Conservation (phyloP, 164 flowering plant genomes). For the Dillenia turbinata region DNA sequence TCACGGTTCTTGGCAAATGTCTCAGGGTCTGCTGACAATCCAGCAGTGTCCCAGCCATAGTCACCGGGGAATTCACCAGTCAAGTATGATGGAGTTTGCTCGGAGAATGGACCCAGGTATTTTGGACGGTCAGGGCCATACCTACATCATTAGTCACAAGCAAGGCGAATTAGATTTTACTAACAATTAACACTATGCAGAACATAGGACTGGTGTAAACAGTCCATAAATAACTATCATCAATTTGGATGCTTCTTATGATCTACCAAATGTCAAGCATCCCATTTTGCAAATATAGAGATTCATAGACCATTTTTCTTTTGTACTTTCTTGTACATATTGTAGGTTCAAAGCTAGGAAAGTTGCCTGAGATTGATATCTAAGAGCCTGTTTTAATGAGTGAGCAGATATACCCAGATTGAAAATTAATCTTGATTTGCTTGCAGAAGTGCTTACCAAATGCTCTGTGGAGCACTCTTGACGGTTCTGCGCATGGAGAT, state of each 20-base stretch:
- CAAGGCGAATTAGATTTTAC: not conserved
- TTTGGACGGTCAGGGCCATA: constrained; percentile 71
- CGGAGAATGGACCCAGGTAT: constrained; percentile 69
- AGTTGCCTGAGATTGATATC: too few species aligned
- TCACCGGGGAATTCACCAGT: constrained; percentile 73
- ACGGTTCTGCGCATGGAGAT: constrained; percentile 56
- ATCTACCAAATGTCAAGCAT: not conserved
- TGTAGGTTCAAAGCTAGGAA: too few species aligned
- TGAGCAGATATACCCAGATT: too few species aligned
- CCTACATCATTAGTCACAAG: constrained; percentile 23
- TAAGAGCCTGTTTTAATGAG: too few species aligned
- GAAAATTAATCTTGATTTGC: not conserved
- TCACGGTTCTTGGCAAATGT: constrained; percentile 74
- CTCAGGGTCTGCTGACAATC: constrained; percentile 66
- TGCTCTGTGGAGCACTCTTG: constrained; percentile 53
- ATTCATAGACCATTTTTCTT: not conserved
- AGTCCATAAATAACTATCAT: too few species aligned
- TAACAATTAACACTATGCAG: too few species aligned
- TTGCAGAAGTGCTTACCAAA: constrained; percentile 32
- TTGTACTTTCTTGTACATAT: too few species aligned
- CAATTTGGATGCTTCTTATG: not conserved
- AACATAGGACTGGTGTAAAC: too few species aligned
- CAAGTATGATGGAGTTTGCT: constrained; percentile 68
- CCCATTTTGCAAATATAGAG: not conserved
- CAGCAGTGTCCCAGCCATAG: constrained; percentile 76